These are phyloP conservation scores for Phytopythium ostracodes DNA, from an alignment of 352 stramenopile species.

Conservation along the genomic window DNA sequence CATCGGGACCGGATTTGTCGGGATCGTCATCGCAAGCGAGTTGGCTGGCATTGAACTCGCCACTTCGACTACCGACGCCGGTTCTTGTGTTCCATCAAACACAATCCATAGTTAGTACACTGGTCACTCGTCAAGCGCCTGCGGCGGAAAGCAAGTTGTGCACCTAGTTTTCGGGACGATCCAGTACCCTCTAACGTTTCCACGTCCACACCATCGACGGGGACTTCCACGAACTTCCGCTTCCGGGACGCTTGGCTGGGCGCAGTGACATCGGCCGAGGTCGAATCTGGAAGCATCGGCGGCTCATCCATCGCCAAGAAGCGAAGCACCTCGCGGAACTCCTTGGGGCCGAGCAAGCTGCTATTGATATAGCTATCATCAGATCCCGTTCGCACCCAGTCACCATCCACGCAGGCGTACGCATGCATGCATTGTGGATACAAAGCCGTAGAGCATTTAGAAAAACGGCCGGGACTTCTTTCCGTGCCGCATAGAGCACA, in stretches of 20 bases:
- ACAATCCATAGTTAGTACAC: not conserved
- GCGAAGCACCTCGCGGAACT: conserved; percentile 80
- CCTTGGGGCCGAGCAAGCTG: conserved; percentile 77
- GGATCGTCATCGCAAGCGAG: conserved; percentile 32
- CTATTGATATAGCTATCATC: conserved; percentile 76
- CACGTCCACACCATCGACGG: conserved; percentile 18
- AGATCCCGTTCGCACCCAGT: conserved; percentile 10
- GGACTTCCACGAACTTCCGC: conserved; percentile 82
- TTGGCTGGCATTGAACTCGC: conserved; percentile 23
- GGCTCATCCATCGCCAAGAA: conserved; percentile 86
- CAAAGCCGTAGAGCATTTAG: conserved; percentile 21
- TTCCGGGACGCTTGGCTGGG: conserved; percentile 46
- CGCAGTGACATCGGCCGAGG: conserved; percentile 29
- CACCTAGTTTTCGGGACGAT: conserved; percentile 4
- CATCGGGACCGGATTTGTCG: conserved; percentile 14
- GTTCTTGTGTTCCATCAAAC: conserved; percentile 16
- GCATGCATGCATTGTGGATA: conserved; percentile 6
- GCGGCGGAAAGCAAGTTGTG: not conserved
- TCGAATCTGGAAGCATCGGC: conserved; percentile 54
- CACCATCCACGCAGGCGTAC: not conserved
- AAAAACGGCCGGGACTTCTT: conserved; percentile 14
- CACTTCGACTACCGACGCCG: conserved; percentile 49
- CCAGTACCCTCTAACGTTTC: conserved; percentile 4
- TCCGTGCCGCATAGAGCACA: conserved; percentile 3
- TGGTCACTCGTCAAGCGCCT: not conserved